Evolutionary conservation across 2,329 filamentous ascomycete species (phyloP).

Genomic region (Aspergillus tanneri): DNA sequence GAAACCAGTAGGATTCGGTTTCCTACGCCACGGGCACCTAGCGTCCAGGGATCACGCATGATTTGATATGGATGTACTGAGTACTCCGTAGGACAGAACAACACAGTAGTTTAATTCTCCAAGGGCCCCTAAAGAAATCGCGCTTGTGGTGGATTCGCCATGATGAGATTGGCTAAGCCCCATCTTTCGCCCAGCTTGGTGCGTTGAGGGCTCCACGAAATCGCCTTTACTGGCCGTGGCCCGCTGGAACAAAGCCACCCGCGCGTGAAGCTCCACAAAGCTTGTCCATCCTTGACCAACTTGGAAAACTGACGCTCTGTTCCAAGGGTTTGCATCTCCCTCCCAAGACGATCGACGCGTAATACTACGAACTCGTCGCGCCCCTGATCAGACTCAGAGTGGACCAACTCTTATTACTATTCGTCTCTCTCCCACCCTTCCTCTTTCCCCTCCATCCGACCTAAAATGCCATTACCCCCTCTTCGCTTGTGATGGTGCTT

Average conservation of each 20-base stretch:
- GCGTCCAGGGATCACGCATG: no score
- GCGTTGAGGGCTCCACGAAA: background rate
- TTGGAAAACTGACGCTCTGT: conserved; percentile 3
- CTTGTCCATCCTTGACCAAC: conserved; percentile 7
- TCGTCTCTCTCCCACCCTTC: background rate
- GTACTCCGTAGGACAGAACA: no score
- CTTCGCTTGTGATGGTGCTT: conserved; percentile 22
- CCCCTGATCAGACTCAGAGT: background rate
- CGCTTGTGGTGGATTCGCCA: background rate
- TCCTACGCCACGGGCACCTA: no score
- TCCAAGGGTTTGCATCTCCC: conserved; percentile 2
- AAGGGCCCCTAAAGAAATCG: no score
- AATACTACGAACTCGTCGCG: background rate
- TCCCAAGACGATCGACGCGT: conserved; percentile 10
- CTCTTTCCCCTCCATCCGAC: conserved; percentile 4
- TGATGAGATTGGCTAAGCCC: background rate
- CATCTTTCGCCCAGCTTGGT: background rate
- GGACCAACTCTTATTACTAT: background rate
- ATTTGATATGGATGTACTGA: no score
- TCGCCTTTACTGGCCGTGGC: background rate
- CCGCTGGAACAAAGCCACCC: no score
- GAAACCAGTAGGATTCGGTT: no score
- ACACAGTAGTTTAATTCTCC: no score
- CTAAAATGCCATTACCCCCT: conserved; percentile 13
- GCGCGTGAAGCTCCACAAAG: conserved; percentile 8